Conservation (phyloP, 331 rosid species). For the Pyrus hybrid region DNA sequence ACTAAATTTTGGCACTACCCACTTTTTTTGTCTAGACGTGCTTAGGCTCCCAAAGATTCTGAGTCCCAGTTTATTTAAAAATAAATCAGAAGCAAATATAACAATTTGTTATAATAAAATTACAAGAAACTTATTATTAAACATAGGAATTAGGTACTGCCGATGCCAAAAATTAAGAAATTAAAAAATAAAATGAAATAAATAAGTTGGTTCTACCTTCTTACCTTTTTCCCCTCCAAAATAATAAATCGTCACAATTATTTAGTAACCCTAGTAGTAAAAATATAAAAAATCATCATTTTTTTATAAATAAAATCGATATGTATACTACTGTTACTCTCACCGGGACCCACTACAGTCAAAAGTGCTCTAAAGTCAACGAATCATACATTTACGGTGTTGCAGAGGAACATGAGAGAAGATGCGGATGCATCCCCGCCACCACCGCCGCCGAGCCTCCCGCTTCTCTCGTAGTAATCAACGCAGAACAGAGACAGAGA, state of each 20-base stretch:
- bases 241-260: neutral
- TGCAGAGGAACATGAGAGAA: conserved; percentile 91
- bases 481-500: conserved; percentile 81
- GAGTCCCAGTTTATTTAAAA: neutral
- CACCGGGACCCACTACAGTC: conserved; percentile 1
- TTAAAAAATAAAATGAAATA: too few relatives aligned
- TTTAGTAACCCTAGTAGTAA: neutral
- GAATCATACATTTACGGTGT: conserved; percentile 69
- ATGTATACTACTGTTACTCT: neutral
- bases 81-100: neutral
- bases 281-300: neutral
- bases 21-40: conserved; percentile 13
- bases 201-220: neutral
- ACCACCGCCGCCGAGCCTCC: conserved; percentile 19
- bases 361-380: neutral
- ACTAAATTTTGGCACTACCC: conserved; percentile 11
- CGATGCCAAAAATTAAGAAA: neutral
- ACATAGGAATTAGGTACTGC: neutral
- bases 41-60: conserved; percentile 20
- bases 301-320: neutral
- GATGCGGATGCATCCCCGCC: conserved; percentile 57
- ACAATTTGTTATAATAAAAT: neutral
- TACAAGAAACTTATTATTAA: neutral
- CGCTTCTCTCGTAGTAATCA: conserved; percentile 68
- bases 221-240: neutral